Percentiles rank a stretch among this genome's conserved stretches.
Conservation (phyloP, 1,284 basidiomycete species). For the Ceratobasidium sp. region DNA sequence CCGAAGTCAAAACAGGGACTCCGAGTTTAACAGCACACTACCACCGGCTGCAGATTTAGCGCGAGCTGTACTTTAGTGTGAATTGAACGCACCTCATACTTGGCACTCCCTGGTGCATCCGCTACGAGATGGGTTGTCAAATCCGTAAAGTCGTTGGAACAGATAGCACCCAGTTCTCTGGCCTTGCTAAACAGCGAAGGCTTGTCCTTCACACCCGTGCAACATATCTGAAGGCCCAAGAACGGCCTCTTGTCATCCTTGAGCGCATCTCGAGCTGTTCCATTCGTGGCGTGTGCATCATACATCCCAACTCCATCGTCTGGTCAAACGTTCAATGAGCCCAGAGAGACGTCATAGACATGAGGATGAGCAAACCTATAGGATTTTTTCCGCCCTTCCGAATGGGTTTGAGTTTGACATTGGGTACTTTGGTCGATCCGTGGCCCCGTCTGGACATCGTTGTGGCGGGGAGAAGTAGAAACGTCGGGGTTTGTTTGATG, state of each 20-base stretch:
- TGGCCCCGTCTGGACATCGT: conserved; percentile 37
- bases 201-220: conserved; percentile 43
- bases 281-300: not conserved
- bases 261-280: not conserved
- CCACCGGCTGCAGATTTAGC: not conserved
- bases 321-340: not conserved
- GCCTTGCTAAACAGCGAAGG: conserved; percentile 31
- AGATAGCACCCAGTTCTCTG: conserved; percentile 41
- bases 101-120: conserved; percentile 43
- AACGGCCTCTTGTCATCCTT: conserved; percentile 39
- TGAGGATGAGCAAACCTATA: not conserved
- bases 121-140: conserved; percentile 45
- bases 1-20: conserved; percentile 43
- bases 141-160: conserved; percentile 44
- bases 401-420: conserved; percentile 42
- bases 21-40: conserved; percentile 44
- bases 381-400: not conserved
- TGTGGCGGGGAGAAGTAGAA: conserved; percentile 26
- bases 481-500: conserved; percentile 13
- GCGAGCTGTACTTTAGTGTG: not conserved
- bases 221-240: conserved; percentile 40
- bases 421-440: conserved; percentile 45
- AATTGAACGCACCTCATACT: conserved; percentile 43
- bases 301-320: not conserved
- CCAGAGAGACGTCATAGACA: not conserved